phyloP scores from a whole-genome alignment of 257 asterid genomes.

The Nicotiana noctiflora region DNA sequence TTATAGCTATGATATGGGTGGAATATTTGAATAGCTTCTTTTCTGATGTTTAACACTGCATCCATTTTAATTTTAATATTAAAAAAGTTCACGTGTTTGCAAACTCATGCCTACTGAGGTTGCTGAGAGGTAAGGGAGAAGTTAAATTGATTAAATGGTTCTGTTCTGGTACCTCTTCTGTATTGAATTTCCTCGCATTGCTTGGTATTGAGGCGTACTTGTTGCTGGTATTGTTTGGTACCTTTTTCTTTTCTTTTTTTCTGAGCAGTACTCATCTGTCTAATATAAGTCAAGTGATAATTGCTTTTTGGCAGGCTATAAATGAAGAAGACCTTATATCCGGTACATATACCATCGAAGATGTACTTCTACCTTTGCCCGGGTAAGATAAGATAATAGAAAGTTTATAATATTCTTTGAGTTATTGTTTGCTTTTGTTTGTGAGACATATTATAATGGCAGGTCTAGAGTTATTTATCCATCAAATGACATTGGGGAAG shows the following conservation, averaged over 20 bases:
- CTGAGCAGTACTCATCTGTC: background rate
- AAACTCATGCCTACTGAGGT: slow-evolving; percentile 3
- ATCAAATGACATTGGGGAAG: slow-evolving; percentile 57
- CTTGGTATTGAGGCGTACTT: background rate
- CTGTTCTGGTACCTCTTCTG: background rate
- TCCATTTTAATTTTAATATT: background rate
- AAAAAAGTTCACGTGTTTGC: background rate
- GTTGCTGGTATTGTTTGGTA: background rate
- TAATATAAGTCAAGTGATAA: background rate
- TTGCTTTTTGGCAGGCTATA: slow-evolving; percentile 45
- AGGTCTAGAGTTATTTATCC: slow-evolving; percentile 89
- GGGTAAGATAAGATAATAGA: slow-evolving; percentile 48
- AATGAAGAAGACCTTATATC: slow-evolving; percentile 65
- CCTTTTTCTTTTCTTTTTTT: background rate
- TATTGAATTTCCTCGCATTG: background rate
- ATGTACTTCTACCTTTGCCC: slow-evolving; percentile 90
- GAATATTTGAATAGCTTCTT: background rate
- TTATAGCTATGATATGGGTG: background rate
- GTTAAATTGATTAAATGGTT: background rate
- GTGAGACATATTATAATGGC: slow-evolving; percentile 23
- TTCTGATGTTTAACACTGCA: background rate
- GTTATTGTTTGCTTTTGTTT: slow-evolving; percentile 5
- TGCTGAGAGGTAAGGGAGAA: background rate
- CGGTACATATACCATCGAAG: slow-evolving; percentile 58
- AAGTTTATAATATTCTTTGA: background rate